Percentiles rank a stretch among this genome's conserved stretches.
Conservation (phyloP, 495 filamentous ascomycete species). For the Articulospora tetracladia region DNA sequence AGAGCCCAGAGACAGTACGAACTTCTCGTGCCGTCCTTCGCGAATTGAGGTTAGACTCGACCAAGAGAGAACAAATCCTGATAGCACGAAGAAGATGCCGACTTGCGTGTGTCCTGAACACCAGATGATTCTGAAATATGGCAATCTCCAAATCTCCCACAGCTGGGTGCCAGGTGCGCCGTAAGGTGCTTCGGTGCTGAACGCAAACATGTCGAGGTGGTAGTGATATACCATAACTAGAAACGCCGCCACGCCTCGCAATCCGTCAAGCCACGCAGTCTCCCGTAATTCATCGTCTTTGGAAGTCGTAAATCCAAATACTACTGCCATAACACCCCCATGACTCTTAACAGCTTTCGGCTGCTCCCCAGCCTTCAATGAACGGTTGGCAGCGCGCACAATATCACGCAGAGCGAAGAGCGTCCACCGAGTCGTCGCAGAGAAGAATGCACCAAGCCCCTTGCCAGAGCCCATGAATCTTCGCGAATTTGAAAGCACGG, state of each 20-base stretch:
- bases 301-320: constrained; percentile 1
- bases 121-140: constrained; percentile 56
- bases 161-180: constrained; percentile 25
- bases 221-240: constrained; percentile 45
- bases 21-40: constrained; percentile 27
- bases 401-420: neutral
- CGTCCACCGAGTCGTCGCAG: neutral
- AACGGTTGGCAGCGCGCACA: neutral
- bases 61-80: constrained; percentile 62
- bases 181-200: constrained; percentile 35
- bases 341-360: neutral
- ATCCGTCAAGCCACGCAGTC: constrained; percentile 51
- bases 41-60: constrained; percentile 55
- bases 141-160: constrained; percentile 46
- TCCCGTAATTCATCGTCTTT: constrained; percentile 28
- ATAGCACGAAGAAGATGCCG: constrained; percentile 68
- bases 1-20: constrained; percentile 40
- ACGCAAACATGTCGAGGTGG: constrained; percentile 29
- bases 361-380: neutral
- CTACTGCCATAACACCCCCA: neutral
- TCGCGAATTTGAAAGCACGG: neutral
- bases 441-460: neutral
- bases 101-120: constrained; percentile 61
- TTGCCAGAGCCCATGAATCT: neutral
- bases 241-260: constrained; percentile 51